These are phyloP conservation scores for Plasmodium inui DNA, from an alignment of 169 alveolate species.

Conservation along the genomic window DNA sequence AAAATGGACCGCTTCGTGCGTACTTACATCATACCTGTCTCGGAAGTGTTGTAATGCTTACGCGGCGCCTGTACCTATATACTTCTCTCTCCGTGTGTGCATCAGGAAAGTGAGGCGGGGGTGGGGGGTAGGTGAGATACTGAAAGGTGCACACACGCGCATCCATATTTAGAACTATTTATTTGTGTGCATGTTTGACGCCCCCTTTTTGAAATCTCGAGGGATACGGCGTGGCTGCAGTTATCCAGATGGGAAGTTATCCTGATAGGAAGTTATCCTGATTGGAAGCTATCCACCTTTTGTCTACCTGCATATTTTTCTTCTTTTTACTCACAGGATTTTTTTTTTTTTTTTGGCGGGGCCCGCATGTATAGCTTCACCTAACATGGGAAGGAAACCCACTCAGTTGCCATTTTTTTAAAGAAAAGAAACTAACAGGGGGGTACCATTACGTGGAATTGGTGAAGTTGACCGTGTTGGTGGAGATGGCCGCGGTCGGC, in stretches of 20 bases:
- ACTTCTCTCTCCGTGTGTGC: not conserved
- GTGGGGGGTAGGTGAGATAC: not conserved
- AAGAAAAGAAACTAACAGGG: not conserved
- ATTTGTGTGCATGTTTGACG: no score
- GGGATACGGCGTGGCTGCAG: not conserved
- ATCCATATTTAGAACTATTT: not conserved
- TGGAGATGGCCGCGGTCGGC: no score
- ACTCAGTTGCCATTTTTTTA: not conserved
- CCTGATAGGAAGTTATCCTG: not conserved
- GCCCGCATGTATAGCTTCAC: not conserved
- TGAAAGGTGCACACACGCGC: not conserved
- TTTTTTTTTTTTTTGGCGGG: not conserved
- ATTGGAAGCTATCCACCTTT: not conserved
- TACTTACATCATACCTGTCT: no score
- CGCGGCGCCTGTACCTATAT: no score
- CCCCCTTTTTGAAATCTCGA: not conserved
- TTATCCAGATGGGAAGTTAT: not conserved
- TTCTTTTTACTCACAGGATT: no score
- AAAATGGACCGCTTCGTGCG: not conserved
- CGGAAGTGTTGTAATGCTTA: no score
- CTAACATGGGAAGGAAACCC: no score
- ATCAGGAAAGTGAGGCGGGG: not conserved
- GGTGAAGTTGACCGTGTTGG: not conserved
- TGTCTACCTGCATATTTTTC: no score
- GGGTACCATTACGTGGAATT: not conserved